Percentiles rank a stretch among this genome's conserved stretches.
phyloP scores from a whole-genome alignment of 2,329 filamentous ascomycete genomes.

The Furcasterigmium furcatum region DNA sequence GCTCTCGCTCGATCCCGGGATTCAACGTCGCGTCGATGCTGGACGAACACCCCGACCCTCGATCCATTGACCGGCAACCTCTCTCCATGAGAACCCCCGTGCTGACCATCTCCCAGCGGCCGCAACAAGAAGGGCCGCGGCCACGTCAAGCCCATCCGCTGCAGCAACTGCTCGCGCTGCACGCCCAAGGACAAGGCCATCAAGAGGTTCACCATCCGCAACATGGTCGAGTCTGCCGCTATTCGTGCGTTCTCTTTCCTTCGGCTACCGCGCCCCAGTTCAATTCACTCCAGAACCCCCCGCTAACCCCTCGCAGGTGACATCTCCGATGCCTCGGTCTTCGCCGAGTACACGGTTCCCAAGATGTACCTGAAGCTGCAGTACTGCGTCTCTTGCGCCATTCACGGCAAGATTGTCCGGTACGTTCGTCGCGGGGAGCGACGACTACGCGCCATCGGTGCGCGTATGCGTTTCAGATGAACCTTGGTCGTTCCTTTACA shows the following conservation, averaged over 20 bases:
- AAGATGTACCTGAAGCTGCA: conserved; percentile 99
- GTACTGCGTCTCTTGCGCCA: conserved; percentile 99
- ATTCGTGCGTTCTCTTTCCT: conserved; percentile 73
- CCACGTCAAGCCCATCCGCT: conserved; percentile 98
- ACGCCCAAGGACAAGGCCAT: conserved; percentile 99
- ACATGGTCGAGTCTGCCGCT: conserved; percentile 99
- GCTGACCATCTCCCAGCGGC: conserved; percentile 58
- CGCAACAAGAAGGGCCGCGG: conserved; percentile 99
- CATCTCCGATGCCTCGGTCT: conserved; percentile 99
- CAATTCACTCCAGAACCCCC: too few relatives aligned
- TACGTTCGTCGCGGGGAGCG: conserved; percentile 67
- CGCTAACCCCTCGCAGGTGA: conserved; percentile 65
- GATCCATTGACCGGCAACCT: neutral
- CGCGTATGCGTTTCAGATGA: conserved; percentile 53
- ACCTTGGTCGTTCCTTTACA: conserved; percentile 51
- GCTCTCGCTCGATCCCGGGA: neutral
- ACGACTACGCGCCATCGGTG: conserved; percentile 47
- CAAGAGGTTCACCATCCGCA: conserved; percentile 99
- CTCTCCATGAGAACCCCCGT: neutral
- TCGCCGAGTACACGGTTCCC: conserved; percentile 97
- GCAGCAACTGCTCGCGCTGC: conserved; percentile 73
- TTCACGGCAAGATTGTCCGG: conserved; percentile 99
- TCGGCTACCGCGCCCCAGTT: neutral
- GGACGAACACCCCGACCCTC: conserved; percentile 1
- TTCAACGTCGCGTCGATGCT: conserved; percentile 8